These are phyloP conservation scores for Paraconiothyrium brasiliense DNA, from an alignment of 2,329 filamentous ascomycete genomes.

Conservation along the genomic window DNA sequence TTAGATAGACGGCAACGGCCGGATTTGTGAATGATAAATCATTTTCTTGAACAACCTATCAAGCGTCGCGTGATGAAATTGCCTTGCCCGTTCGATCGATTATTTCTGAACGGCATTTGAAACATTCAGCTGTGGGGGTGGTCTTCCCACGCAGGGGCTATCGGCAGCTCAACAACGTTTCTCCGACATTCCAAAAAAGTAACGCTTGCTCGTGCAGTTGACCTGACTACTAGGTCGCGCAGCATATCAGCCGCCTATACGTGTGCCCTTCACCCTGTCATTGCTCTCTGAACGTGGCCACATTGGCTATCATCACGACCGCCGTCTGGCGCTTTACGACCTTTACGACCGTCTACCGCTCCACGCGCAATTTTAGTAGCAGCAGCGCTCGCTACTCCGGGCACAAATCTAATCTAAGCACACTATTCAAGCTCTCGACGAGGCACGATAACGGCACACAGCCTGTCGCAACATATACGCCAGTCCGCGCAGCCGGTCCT, in stretches of 20 bases:
- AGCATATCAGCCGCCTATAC: background rate
- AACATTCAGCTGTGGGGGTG: background rate
- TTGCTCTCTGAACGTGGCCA: slow-evolving; percentile 25
- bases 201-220: slow-evolving; percentile 1
- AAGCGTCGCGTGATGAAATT: background rate
- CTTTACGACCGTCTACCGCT: slow-evolving; percentile 26
- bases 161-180: slow-evolving; percentile 7
- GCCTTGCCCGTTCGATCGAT: background rate
- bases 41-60: background rate
- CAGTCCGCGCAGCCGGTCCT: slow-evolving; percentile 8
- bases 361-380: slow-evolving; percentile 25
- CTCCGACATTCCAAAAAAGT: slow-evolving; percentile 5
- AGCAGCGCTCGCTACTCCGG: slow-evolving; percentile 13
- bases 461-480: background rate
- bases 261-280: background rate
- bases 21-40: slow-evolving; percentile 2
- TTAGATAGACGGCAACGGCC: background rate
- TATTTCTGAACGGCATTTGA: background rate
- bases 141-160: background rate
- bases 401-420: slow-evolving; percentile 1
- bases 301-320: slow-evolving; percentile 40
- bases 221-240: background rate
- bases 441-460: slow-evolving; percentile 1
- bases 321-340: slow-evolving; percentile 40
- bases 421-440: slow-evolving; percentile 9